phyloP scores from a whole-genome alignment of 2,329 filamentous ascomycete species.

The Aspergillus nomiae region DNA sequence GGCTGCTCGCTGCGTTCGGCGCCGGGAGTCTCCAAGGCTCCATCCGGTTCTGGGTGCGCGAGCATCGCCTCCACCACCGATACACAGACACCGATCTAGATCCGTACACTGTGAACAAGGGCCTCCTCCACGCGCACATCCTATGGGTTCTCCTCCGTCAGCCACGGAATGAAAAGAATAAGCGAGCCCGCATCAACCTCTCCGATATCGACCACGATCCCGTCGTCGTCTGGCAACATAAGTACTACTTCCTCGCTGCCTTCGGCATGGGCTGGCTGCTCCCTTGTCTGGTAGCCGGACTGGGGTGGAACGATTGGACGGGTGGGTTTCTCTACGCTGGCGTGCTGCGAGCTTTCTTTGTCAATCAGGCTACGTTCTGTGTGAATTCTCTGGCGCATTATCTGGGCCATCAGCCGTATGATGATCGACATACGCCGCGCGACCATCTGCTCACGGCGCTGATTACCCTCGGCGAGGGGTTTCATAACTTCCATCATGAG shows the following conservation, averaged over 20 bases:
- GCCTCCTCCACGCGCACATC: slow-evolving; percentile 9
- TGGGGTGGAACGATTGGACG: slow-evolving; percentile 76
- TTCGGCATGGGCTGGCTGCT: slow-evolving; percentile 63
- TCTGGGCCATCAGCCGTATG: slow-evolving; percentile 3
- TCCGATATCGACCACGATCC: slow-evolving; percentile 6
- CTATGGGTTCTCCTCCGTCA: slow-evolving; percentile 8
- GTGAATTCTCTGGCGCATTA: slow-evolving; percentile 8
- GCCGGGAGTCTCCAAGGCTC: slow-evolving; percentile 8
- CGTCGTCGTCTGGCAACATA: slow-evolving; percentile 5
- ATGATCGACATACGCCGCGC: neutral
- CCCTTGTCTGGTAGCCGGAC: slow-evolving; percentile 71
- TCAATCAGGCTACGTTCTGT: slow-evolving; percentile 42
- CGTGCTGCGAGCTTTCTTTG: slow-evolving; percentile 81
- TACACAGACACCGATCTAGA: slow-evolving; percentile 12
- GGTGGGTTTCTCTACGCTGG: slow-evolving; percentile 83
- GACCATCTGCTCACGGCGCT: neutral
- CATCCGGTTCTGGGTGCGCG: slow-evolving; percentile 9
- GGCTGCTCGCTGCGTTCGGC: slow-evolving; percentile 7
- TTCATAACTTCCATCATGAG: slow-evolving; percentile 11
- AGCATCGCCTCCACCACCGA: slow-evolving; percentile 14
- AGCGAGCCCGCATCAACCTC: neutral
- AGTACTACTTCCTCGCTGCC: slow-evolving; percentile 4
- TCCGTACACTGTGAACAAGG: slow-evolving; percentile 8
- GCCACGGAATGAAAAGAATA: neutral
- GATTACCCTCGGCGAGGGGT: slow-evolving; percentile 6